Evolutionary conservation across 202 grass and related monocot genomes (phyloP).

Genomic region (Schoenoplectus tabernaemontani): DNA sequence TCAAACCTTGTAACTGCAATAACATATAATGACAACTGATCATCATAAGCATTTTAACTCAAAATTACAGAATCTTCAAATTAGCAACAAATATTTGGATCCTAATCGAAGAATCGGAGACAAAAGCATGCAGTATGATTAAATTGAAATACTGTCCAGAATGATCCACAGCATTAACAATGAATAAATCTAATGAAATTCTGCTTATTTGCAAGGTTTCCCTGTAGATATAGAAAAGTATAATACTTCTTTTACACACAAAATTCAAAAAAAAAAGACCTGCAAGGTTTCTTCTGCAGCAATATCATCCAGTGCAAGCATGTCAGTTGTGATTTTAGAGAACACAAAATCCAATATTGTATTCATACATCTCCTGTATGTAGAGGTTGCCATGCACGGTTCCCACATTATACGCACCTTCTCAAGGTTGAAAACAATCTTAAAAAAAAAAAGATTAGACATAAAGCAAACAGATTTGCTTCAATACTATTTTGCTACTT

Average conservation of each 20-base stretch:
- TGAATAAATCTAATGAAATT: not conserved
- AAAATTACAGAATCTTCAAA: conserved; percentile 17
- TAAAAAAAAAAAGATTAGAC: conserved; percentile 6
- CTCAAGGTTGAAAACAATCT: conserved; percentile 82
- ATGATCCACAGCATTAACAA: not conserved
- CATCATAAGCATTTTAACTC: conserved; percentile 10
- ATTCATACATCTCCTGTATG: conserved; percentile 76
- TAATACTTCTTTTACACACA: not conserved
- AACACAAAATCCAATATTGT: conserved; percentile 66
- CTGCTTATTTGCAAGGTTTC: not conserved
- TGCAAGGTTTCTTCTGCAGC: conserved; percentile 93
- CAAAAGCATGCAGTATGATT: not conserved
- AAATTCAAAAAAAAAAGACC: conserved; percentile 26
- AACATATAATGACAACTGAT: conserved; percentile 22
- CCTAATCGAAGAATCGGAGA: not conserved
- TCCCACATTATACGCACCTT: conserved; percentile 95
- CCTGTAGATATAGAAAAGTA: not conserved
- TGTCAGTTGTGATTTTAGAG: conserved; percentile 79
- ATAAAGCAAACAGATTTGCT: conserved; percentile 8
- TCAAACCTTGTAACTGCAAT: conserved; percentile 81
- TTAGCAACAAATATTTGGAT: not conserved
- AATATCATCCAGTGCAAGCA: conserved; percentile 95
- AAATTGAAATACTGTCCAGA: not conserved
- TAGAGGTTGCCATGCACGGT: conserved; percentile 49
- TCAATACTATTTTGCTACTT: conserved; percentile 15